phyloP scores from a whole-genome alignment of 1,139 yeast species.

The Lizanozyma gosingica region DNA sequence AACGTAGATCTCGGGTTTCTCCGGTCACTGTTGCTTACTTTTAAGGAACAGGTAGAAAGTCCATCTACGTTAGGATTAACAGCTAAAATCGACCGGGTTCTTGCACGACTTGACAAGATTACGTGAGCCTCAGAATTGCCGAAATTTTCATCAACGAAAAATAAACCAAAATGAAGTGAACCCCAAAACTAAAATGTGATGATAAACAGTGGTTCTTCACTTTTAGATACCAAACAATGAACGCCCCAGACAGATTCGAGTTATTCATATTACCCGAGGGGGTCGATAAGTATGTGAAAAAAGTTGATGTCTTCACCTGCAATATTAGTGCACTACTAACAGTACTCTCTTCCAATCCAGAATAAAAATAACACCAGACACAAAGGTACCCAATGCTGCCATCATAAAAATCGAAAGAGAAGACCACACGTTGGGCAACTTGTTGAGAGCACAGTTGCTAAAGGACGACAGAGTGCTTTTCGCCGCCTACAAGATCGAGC shows the following conservation, averaged over 20 bases:
- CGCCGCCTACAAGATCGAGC: constrained; percentile 97
- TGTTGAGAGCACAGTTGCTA: constrained; percentile 76
- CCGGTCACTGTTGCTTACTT: background rate
- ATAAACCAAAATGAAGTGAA: too few relatives aligned
- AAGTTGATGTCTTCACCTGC: background rate
- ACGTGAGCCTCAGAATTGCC: too few relatives aligned
- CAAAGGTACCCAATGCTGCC: constrained; percentile 93
- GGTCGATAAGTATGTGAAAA: constrained; percentile 67
- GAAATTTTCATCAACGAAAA: too few relatives aligned
- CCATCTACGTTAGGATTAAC: background rate
- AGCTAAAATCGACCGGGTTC: background rate
- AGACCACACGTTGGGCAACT: constrained; percentile 92
- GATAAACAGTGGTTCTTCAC: too few relatives aligned
- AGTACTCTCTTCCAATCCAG: too few relatives aligned
- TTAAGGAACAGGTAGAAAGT: background rate
- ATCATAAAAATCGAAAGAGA: constrained; percentile 90
- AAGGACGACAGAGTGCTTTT: constrained; percentile 82
- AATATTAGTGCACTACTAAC: too few relatives aligned
- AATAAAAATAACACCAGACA: constrained; percentile 83
- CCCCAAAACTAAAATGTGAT: too few relatives aligned
- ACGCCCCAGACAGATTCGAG: constrained; percentile 98
- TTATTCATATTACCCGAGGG: constrained; percentile 96
- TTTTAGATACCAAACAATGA: too few relatives aligned
- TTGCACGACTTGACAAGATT: too few relatives aligned
- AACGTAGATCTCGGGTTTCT: background rate